Percentiles rank a stretch among this genome's conserved stretches.
These are phyloP conservation scores for Apophysomyces variabilis DNA, from an alignment of 371 early-diverging fungal genomes.

Conservation along the genomic window DNA sequence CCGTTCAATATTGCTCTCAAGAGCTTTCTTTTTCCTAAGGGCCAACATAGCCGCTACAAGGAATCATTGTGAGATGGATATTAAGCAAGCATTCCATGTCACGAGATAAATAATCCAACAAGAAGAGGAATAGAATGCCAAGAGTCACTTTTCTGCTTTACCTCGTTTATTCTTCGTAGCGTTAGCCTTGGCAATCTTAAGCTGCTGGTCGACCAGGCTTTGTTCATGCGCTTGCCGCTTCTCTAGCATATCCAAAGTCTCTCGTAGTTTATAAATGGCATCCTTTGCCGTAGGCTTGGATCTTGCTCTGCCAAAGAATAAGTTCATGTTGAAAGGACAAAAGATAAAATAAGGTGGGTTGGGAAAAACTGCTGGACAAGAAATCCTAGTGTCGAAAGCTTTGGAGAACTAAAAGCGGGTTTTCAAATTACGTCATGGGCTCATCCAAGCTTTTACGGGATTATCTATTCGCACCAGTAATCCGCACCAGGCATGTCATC, in stretches of 20 bases:
- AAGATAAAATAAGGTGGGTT: too few relatives aligned
- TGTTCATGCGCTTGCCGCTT: conserved; percentile 91
- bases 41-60: conserved; percentile 87
- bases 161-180: conserved; percentile 94
- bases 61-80: conserved; percentile 1
- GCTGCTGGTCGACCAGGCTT: conserved; percentile 87
- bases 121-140: neutral
- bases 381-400: too few relatives aligned
- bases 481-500: too few relatives aligned
- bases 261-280: conserved; percentile 91
- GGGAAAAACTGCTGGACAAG: too few relatives aligned
- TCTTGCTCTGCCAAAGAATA: conserved; percentile 84
- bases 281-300: conserved; percentile 90
- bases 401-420: too few relatives aligned
- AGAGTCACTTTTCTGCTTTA: conserved; percentile 29
- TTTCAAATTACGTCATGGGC: too few relatives aligned
- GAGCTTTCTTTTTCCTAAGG: conserved; percentile 91
- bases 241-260: conserved; percentile 90
- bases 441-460: too few relatives aligned
- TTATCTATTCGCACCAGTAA: too few relatives aligned
- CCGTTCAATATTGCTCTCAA: conserved; percentile 87
- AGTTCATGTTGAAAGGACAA: conserved; percentile 61
- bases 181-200: conserved; percentile 86
- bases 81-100: neutral
- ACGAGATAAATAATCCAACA: neutral